phyloP scores from a whole-genome alignment of 2,329 filamentous ascomycete species.

The Neoscytalidium dimidiatum region DNA sequence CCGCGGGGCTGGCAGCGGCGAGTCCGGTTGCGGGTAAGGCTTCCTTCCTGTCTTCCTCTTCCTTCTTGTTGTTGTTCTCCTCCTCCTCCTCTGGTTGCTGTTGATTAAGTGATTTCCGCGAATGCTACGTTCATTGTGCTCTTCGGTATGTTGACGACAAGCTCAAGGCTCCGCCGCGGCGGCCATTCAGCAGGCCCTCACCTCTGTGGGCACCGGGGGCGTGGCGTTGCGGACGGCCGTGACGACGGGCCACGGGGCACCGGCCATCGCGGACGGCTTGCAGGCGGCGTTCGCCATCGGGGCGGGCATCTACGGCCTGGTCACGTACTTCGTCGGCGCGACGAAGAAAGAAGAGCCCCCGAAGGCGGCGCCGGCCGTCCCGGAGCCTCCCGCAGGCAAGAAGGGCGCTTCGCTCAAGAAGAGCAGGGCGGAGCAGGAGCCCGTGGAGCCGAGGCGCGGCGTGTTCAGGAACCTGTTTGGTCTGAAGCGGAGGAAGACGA shows the following conservation, averaged over 20 bases:
- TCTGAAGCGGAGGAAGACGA: neutral
- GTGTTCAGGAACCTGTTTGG: neutral
- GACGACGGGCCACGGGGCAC: neutral
- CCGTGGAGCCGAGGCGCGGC: neutral
- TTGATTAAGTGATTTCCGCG: no score
- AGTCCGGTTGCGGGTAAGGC: slow-evolving; percentile 29
- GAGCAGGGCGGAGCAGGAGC: neutral
- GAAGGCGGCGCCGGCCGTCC: neutral
- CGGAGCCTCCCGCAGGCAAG: neutral
- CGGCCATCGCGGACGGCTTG: slow-evolving; percentile 3
- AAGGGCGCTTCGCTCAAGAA: neutral
- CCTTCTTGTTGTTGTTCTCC: neutral
- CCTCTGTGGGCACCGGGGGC: neutral
- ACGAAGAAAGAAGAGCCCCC: neutral
- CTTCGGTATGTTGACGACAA: neutral
- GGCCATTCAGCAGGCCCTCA: neutral
- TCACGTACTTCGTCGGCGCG: neutral
- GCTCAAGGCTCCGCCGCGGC: neutral
- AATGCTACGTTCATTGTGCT: no score
- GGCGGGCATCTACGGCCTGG: neutral
- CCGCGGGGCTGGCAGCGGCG: slow-evolving; percentile 26
- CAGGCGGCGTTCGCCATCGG: slow-evolving; percentile 5
- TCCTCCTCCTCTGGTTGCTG: no score
- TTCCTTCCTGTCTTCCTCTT: neutral
- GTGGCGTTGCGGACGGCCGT: neutral